Base-by-base conservation (phyloP, 352 stramenopile genomes). In the Peronospora belbahrii region DNA sequence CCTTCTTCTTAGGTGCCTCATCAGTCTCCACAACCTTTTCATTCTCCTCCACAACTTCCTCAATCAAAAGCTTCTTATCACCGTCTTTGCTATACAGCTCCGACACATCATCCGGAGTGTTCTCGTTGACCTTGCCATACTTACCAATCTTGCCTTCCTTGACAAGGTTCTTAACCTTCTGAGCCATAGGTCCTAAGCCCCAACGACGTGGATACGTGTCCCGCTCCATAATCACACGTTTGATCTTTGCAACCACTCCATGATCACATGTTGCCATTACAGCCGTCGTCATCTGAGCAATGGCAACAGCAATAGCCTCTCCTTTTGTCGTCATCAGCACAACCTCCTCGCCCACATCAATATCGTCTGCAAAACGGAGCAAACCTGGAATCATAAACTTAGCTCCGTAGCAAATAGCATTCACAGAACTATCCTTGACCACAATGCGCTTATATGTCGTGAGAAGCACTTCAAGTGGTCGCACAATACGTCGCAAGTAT, bases 301-400 rank as follows among this genome's bases (percentile, higher is more conserved):
- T 98, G 14, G 88, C 97, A 0, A 99, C 82, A 24, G 97, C 96
- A 58, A 99, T 97, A 2, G 97, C 97, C 66, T 99, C 97, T 36
- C 97, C 97, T 85, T 99, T 99, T 43, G 97, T 99, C 19, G 97
- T 99, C 92, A 99, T 98, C 5, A 99, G 74, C 37, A 99, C 97
- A 11, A 99, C 95, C 54, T 99, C 97, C 44, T 98, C 92, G 52
- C 93, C 94, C 28, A 99, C 82, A 67, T 99, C 96, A 70, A 99
- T 98, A 68, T 97, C 96, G 65, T 99, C 95, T 1, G 96, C 95
- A 74, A 99, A 99, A 31, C 97, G 88, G 38, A 99, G 67, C 17
- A 99, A 69, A 58, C 97, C 97, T 0, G 97, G 97, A 38, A 99
- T 95, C 97, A 99, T 99, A 41, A 99, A 95, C 83, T 99, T 99